These are phyloP conservation scores for Zopfia rhizophila DNA, from an alignment of 2,329 filamentous ascomycete species.

Conservation along the genomic window DNA sequence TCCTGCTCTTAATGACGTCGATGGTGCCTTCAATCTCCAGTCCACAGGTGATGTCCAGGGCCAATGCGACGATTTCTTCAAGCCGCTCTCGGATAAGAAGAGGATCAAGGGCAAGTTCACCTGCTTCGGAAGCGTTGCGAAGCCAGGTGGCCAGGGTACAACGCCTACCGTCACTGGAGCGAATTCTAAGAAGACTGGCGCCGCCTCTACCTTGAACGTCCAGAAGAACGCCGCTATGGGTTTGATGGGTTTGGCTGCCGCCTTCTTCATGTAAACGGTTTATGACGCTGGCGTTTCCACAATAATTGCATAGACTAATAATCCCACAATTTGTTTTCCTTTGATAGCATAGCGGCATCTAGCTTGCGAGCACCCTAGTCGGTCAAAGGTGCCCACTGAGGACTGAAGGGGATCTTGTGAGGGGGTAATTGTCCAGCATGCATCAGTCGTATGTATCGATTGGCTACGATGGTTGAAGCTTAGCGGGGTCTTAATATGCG, in stretches of 20 bases:
- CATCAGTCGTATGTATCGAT: slow-evolving; percentile 49
- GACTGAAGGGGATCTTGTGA: slow-evolving; percentile 35
- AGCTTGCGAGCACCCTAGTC: slow-evolving; percentile 32
- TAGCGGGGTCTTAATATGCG: slow-evolving; percentile 48
- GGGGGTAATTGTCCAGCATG: slow-evolving; percentile 41
- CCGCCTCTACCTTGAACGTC: slow-evolving; percentile 54
- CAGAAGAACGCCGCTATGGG: slow-evolving; percentile 52
- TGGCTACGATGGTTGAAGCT: slow-evolving; percentile 41
- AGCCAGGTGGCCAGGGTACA: slow-evolving; percentile 50
- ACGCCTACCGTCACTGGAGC: slow-evolving; percentile 43
- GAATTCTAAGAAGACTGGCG: slow-evolving; percentile 40
- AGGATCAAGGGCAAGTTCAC: slow-evolving; percentile 56
- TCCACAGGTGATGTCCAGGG: slow-evolving; percentile 54
- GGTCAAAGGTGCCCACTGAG: slow-evolving; percentile 33
- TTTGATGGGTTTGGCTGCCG: slow-evolving; percentile 59
- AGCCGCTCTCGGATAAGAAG: slow-evolving; percentile 50
- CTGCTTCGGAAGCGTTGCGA: slow-evolving; percentile 53
- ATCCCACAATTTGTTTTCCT: slow-evolving; percentile 42
- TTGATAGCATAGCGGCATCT: slow-evolving; percentile 45
- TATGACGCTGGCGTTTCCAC: slow-evolving; percentile 50
- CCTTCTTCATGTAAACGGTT: slow-evolving; percentile 58
- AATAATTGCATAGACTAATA: slow-evolving; percentile 53
- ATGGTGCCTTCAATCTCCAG: slow-evolving; percentile 63
- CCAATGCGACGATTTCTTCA: slow-evolving; percentile 54
- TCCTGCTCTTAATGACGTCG: slow-evolving; percentile 62